Percentiles rank a stretch among this genome's conserved stretches.
Evolutionary conservation across 2,329 filamentous ascomycete species (phyloP).

Genomic region (Alternaria sp.): DNA sequence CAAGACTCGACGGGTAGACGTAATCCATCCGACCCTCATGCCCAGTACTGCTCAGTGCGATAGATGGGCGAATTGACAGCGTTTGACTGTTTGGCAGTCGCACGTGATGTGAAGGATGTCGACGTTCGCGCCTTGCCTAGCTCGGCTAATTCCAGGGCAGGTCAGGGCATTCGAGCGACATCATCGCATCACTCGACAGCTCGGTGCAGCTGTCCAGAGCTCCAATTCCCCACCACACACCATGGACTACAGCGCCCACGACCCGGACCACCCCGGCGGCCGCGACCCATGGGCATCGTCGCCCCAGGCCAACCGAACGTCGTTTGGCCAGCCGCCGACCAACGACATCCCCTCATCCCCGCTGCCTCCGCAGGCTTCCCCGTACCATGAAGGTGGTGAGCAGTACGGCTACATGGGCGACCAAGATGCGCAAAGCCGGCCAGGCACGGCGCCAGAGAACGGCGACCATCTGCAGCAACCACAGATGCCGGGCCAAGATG

Average conservation of each 20-base stretch:
- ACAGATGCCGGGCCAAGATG: constrained; percentile 42
- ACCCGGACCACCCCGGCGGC: constrained; percentile 64
- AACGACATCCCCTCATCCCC: constrained; percentile 50
- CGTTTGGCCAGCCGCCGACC: constrained; percentile 55
- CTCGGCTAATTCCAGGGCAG: constrained; percentile 24
- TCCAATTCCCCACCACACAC: constrained; percentile 31
- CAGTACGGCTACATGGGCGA: constrained; percentile 46
- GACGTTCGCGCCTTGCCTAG: constrained; percentile 36
- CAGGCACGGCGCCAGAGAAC: constrained; percentile 38
- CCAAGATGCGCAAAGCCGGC: constrained; percentile 33
- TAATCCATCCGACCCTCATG: constrained; percentile 45
- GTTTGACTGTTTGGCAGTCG: constrained; percentile 11
- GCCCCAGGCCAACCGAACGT: constrained; percentile 58
- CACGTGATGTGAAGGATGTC: constrained; percentile 36
- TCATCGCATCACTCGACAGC: constrained; percentile 26
- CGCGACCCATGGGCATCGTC: constrained; percentile 69
- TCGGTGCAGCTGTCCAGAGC: constrained; percentile 23
- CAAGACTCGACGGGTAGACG: constrained; percentile 42
- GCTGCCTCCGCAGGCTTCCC: constrained; percentile 49
- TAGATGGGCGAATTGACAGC: constrained; percentile 10
- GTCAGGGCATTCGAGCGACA: constrained; percentile 16
- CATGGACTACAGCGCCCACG: constrained; percentile 71
- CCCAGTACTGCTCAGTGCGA: constrained; percentile 26
- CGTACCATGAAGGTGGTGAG: constrained; percentile 44
- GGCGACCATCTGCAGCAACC: constrained; percentile 42